phyloP scores from a whole-genome alignment of 345 rosid species.

The Rhodamnia rubescens region DNA sequence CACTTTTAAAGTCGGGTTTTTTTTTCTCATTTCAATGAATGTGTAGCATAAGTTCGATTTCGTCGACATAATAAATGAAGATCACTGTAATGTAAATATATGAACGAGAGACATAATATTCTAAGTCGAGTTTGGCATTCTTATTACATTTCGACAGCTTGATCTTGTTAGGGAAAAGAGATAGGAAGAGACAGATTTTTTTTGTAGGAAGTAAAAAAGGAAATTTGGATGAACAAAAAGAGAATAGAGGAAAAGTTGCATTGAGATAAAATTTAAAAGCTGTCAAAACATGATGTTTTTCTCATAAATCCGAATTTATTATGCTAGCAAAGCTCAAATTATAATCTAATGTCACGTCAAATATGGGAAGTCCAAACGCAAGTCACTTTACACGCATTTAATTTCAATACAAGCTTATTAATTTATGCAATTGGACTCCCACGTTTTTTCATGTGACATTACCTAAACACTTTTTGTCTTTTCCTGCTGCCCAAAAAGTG shows the following conservation, averaged over 20 bases:
- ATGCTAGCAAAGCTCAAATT: too few relatives aligned
- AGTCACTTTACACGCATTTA: neutral
- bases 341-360: neutral
- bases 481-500: neutral
- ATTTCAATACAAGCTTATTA: neutral
- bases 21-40: too few relatives aligned
- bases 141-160: fast-evolving
- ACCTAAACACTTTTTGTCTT: neutral
- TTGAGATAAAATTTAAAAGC: neutral
- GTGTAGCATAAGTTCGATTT: neutral
- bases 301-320: too few relatives aligned
- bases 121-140: neutral
- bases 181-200: neutral
- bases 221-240: neutral
- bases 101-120: neutral
- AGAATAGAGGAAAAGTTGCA: neutral
- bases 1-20: too few relatives aligned
- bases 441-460: neutral
- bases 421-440: neutral
- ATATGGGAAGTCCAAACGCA: neutral
- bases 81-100: neutral
- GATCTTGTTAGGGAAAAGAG: neutral
- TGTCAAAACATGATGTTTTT: neutral
- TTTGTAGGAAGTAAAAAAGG: too few relatives aligned
- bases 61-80: neutral